Conservation (phyloP, 2,329 filamentous ascomycete species). For the Epichloe gansuensis region DNA sequence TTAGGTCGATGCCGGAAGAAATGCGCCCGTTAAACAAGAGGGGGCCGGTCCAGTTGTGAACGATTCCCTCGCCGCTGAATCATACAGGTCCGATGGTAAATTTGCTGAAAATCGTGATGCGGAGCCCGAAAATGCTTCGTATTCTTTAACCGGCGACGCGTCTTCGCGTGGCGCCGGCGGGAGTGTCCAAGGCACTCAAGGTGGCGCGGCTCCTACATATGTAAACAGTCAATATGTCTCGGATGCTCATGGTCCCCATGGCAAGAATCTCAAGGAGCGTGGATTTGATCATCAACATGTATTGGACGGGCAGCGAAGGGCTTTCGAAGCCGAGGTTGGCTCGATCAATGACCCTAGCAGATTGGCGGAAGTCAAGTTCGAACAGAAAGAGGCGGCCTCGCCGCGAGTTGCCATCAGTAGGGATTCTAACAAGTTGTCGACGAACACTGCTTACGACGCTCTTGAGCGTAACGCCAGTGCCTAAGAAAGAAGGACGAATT, state of each 20-base stretch:
- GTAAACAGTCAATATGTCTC: slow-evolving; percentile 21
- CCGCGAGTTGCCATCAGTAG: slow-evolving; percentile 15
- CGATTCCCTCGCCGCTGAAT: slow-evolving; percentile 69
- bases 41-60: slow-evolving; percentile 48
- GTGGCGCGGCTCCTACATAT: slow-evolving; percentile 26
- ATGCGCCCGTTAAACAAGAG: slow-evolving; percentile 44
- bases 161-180: slow-evolving; percentile 19
- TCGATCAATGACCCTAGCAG: slow-evolving; percentile 35
- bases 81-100: slow-evolving; percentile 43
- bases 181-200: slow-evolving; percentile 5
- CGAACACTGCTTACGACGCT: slow-evolving; percentile 19
- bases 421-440: slow-evolving; percentile 13
- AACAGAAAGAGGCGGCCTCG: slow-evolving; percentile 12
- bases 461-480: slow-evolving; percentile 12
- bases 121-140: slow-evolving; percentile 12
- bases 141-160: slow-evolving; percentile 23
- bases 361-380: slow-evolving; percentile 31
- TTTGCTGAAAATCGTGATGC: slow-evolving; percentile 49
- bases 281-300: slow-evolving; percentile 22
- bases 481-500: background rate
- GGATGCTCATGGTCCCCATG: slow-evolving; percentile 25
- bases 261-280: slow-evolving; percentile 30
- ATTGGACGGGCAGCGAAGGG: slow-evolving; percentile 25
- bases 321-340: slow-evolving; percentile 31
- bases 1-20: slow-evolving; percentile 33